Evolutionary conservation across 768 basidiomycete species (phyloP).

Genomic region (Phlegmacium glaucopus): DNA sequence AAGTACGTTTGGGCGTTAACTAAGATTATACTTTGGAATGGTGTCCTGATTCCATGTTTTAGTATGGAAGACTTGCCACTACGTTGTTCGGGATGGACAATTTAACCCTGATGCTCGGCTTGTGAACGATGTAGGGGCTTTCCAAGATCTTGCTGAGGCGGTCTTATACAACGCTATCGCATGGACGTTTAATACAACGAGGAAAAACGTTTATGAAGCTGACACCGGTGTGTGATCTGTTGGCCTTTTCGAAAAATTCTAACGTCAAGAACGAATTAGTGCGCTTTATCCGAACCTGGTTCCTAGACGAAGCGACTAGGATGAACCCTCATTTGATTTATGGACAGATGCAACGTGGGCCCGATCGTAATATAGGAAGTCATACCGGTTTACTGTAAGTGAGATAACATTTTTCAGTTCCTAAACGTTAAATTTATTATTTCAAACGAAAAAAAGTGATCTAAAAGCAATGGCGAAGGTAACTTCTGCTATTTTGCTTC

Average conservation of each 20-base stretch:
- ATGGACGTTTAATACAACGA: slow-evolving; percentile 32
- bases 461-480: slow-evolving; percentile 57
- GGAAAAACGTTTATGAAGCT: slow-evolving; percentile 30
- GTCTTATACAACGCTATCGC: slow-evolving; percentile 61
- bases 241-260: neutral
- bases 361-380: slow-evolving; percentile 35
- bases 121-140: slow-evolving; percentile 53
- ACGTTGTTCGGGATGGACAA: slow-evolving; percentile 51
- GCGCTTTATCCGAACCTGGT: slow-evolving; percentile 52
- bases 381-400: slow-evolving; percentile 56
- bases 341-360: slow-evolving; percentile 46
- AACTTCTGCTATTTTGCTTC: slow-evolving; percentile 46
- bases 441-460: slow-evolving; percentile 40
- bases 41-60: neutral
- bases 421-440: slow-evolving; percentile 1
- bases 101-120: slow-evolving; percentile 63
- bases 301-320: slow-evolving; percentile 48
- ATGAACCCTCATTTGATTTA: slow-evolving; percentile 70
- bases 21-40: neutral
- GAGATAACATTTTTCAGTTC: neutral
- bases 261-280: slow-evolving; percentile 22
- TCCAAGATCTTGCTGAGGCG: slow-evolving; percentile 54
- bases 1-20: slow-evolving; percentile 28
- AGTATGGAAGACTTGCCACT: slow-evolving; percentile 60
- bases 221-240: neutral